Evolutionary conservation across 2,329 filamentous ascomycete genomes (phyloP).

Genomic region (Pseudocercospora ulei): DNA sequence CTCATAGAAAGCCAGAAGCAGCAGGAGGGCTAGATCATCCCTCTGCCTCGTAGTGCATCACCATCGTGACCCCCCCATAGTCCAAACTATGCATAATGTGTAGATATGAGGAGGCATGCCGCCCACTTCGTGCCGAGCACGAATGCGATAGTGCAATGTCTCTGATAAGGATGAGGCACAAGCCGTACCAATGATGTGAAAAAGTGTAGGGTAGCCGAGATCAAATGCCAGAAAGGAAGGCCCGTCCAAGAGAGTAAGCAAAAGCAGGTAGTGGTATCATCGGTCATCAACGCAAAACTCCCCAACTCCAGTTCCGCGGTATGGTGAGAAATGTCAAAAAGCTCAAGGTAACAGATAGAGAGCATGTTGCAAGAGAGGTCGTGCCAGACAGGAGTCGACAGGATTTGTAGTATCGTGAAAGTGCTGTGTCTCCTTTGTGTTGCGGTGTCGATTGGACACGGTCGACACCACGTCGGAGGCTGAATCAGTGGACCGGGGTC

Average conservation of each 20-base stretch:
- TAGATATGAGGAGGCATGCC: background rate
- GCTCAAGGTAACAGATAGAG: slow-evolving; percentile 13
- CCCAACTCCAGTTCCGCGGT: slow-evolving; percentile 9
- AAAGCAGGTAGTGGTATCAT: slow-evolving; percentile 25
- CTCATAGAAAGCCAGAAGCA: background rate
- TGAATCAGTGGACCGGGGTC: slow-evolving; percentile 17
- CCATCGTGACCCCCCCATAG: slow-evolving; percentile 1
- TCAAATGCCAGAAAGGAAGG: slow-evolving; percentile 6
- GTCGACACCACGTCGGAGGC: slow-evolving; percentile 11
- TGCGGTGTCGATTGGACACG: slow-evolving; percentile 15
- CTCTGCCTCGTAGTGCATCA: slow-evolving; percentile 1
- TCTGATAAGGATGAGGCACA: slow-evolving; percentile 1
- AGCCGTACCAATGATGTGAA: slow-evolving; percentile 8
- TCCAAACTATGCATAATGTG: slow-evolving; percentile 8
- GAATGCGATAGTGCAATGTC: slow-evolving; percentile 9
- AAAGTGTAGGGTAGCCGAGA: slow-evolving; percentile 14
- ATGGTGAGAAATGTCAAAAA: slow-evolving; percentile 17
- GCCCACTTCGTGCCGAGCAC: background rate
- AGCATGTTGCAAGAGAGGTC: slow-evolving; percentile 8
- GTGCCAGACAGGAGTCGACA: slow-evolving; percentile 13
- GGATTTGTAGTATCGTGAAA: slow-evolving; percentile 9
- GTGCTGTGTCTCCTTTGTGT: slow-evolving; percentile 13
- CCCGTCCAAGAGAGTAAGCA: slow-evolving; percentile 18
- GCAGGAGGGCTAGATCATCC: slow-evolving; percentile 3
- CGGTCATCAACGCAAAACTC: slow-evolving; percentile 14